phyloP scores from a whole-genome alignment of 2,329 filamentous ascomycete species.

The Aschersonia sp. region DNA sequence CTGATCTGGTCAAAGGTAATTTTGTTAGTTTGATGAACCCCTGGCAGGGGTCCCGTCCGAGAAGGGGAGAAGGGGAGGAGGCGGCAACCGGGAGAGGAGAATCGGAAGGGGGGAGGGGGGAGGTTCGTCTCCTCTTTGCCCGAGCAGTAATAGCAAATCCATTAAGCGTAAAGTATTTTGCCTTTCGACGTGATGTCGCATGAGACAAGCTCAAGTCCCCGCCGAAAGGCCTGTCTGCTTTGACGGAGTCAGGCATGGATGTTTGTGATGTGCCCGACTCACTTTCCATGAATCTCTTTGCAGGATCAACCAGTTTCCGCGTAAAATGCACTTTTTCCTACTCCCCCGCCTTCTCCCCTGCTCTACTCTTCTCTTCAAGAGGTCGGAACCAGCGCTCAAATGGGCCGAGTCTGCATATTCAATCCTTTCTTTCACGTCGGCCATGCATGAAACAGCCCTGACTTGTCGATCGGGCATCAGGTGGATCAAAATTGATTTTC shows the following conservation, averaged over 20 bases:
- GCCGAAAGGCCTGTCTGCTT: no score
- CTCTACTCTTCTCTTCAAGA: no score
- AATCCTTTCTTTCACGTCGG: background rate
- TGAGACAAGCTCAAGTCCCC: no score
- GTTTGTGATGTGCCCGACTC: no score
- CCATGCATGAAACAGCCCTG: background rate
- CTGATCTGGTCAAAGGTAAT: background rate
- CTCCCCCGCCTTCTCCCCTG: no score
- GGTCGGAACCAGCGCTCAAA: background rate
- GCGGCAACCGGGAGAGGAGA: no score
- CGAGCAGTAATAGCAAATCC: background rate
- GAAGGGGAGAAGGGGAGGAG: background rate
- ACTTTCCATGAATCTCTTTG: no score
- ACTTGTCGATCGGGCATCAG: conserved; percentile 5
- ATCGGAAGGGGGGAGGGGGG: background rate
- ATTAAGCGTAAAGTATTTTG: no score
- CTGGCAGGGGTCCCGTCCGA: conserved; percentile 1
- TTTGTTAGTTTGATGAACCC: conserved; percentile 1
- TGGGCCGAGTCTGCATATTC: background rate
- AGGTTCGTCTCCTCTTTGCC: background rate
- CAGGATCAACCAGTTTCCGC: no score
- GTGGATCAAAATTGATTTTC: background rate
- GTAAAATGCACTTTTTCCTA: no score
- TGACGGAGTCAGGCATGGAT: no score
- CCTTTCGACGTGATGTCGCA: no score